Base-by-base conservation (phyloP, 2,329 filamentous ascomycete species). In the Aspergillus intermedius region DNA sequence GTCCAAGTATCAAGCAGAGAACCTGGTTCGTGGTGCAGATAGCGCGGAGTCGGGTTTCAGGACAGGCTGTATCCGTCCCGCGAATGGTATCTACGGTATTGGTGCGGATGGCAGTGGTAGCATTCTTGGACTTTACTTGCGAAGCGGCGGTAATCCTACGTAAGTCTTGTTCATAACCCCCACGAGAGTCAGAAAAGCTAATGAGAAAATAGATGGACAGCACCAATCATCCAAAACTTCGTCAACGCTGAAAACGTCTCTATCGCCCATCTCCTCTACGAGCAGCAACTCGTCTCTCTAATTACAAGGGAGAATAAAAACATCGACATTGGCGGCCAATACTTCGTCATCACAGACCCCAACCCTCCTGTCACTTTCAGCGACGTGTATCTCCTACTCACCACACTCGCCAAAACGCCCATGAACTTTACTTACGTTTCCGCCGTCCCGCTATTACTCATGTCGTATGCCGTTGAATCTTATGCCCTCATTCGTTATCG, bases 21-120 rank as follows among this genome's bases (percentile, higher is more conserved):
- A 71, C 12, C 52, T 79, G 7, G 71, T 81, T 8, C 75, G 75
- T 49, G 62, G 55, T 7, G 74, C 74, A 22, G 70, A 77, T 58
- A 50, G 62, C 25, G 54, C 56, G 7, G 48, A 45, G 44, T 57
- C 30, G 48, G 61, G 63, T 6, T 77, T 82, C 60, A 72, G 77
- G 8, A 81, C 78, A 0, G 79, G 78, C 6, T 68, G 69, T 43
- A 75, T 82, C 53, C 71, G 79, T 2, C 78, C 78, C 0, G 72
- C 74, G 10, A 79, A 79, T 53, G 73, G 69, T 23, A 72, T 81
- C 42, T 81, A 80, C 54, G 78, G 77, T 4, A 70, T 73, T 50
- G 66, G 69, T 12, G 67, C 65, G 35, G 74, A 79, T 53, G 56
- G 56, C 30, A 59, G 56, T 34, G 54, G 52, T 15, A 64, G 67